Conservation (phyloP, 2,329 filamentous ascomycete species). For the Penicillium hordei region DNA sequence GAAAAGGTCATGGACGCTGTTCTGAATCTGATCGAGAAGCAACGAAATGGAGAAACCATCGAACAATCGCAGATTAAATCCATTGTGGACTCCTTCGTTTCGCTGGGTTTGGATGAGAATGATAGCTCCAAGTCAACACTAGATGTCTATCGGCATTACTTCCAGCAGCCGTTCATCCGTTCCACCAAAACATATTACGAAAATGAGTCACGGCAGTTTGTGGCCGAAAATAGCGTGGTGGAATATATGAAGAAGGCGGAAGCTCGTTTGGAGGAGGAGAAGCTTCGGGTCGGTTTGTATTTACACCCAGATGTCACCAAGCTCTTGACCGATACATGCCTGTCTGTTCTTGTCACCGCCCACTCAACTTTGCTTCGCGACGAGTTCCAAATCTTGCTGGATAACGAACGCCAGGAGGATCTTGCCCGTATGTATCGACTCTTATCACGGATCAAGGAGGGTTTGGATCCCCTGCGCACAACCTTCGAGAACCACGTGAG, state of each 20-base stretch:
- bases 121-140: constrained; percentile 92
- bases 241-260: constrained; percentile 99
- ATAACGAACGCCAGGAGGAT: constrained; percentile 92
- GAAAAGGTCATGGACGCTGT: constrained; percentile 93
- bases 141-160: constrained; percentile 89
- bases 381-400: constrained; percentile 90
- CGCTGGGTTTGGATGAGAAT: constrained; percentile 86
- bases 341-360: constrained; percentile 83
- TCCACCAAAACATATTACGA: constrained; percentile 86
- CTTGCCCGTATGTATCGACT: constrained; percentile 96
- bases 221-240: constrained; percentile 94
- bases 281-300: constrained; percentile 88
- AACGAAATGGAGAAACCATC: constrained; percentile 95
- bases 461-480: constrained; percentile 80
- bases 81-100: constrained; percentile 95
- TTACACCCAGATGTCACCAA: constrained; percentile 85
- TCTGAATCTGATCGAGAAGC: constrained; percentile 91
- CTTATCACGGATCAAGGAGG: constrained; percentile 83
- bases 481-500: constrained; percentile 92
- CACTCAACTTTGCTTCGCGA: constrained; percentile 85
- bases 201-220: constrained; percentile 88
- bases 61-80: constrained; percentile 96
- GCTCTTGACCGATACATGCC: constrained; percentile 81
- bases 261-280: constrained; percentile 82
- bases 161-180: constrained; percentile 86